Percentiles rank a stretch among this genome's conserved stretches.
These are phyloP conservation scores for Ascomycota sp. DNA, from an alignment of 2,329 filamentous ascomycete genomes.

Conservation along the genomic window DNA sequence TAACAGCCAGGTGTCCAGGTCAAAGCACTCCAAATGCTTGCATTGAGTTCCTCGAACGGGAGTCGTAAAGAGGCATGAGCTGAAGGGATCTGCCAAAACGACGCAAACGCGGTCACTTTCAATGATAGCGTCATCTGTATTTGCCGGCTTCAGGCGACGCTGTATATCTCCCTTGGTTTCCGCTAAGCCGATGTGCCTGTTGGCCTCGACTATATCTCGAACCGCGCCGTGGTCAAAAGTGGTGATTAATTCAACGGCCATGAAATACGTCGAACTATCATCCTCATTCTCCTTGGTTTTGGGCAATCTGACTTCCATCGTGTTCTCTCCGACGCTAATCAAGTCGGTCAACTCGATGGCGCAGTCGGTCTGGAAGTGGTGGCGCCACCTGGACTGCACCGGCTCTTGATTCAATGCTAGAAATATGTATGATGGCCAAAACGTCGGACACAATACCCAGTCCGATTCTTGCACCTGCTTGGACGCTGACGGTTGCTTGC, in stretches of 20 bases:
- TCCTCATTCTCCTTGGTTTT: conserved; percentile 8
- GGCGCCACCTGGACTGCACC: conserved; percentile 40
- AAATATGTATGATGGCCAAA: conserved; percentile 54
- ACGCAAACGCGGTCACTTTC: conserved; percentile 33
- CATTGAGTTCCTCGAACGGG: conserved; percentile 56
- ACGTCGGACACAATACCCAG: conserved; percentile 44
- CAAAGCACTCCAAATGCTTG: conserved; percentile 72
- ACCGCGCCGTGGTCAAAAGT: conserved; percentile 26
- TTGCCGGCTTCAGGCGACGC: conserved; percentile 15
- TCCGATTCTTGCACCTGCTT: conserved; percentile 16
- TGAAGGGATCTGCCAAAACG: conserved; percentile 48
- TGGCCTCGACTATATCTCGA: conserved; percentile 16
- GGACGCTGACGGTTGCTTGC: conserved; percentile 10
- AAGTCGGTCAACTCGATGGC: conserved; percentile 52
- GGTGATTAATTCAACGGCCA: conserved; percentile 52
- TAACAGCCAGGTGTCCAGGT: conserved; percentile 60
- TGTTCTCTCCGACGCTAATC: conserved; percentile 39
- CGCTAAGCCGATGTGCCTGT: conserved; percentile 19
- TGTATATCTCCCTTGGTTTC: conserved; percentile 38
- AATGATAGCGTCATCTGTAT: conserved; percentile 39
- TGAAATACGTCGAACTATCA: conserved; percentile 20
- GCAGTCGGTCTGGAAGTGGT: conserved; percentile 55
- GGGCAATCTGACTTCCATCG: conserved; percentile 29
- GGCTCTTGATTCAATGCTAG: conserved; percentile 44
- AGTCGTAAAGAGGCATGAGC: conserved; percentile 38